These are phyloP conservation scores for Backusella mclennaniae DNA, from an alignment of 192 early-diverging fungal species.

Conservation along the genomic window DNA sequence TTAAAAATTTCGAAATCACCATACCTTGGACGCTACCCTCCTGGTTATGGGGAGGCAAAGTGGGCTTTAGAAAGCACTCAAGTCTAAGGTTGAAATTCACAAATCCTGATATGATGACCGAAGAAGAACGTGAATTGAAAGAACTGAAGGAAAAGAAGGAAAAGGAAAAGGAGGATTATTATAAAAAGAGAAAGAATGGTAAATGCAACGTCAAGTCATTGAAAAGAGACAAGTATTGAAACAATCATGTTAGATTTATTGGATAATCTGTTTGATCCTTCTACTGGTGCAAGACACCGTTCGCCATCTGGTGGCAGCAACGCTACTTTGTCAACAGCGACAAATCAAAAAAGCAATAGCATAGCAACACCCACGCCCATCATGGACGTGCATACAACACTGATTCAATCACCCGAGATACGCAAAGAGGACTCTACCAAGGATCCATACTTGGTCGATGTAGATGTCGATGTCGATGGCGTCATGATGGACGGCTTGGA, in stretches of 20 bases:
- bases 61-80: conserved; percentile 66
- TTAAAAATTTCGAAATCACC: conserved; percentile 57
- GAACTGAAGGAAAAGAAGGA: conserved; percentile 28
- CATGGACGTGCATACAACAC: neutral
- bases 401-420: neutral
- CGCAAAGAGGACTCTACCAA: conserved; percentile 10
- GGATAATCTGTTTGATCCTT: conserved; percentile 37
- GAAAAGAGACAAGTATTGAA: neutral
- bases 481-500: conserved; percentile 31
- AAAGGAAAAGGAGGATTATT: conserved; percentile 34
- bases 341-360: neutral
- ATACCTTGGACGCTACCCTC: conserved; percentile 54
- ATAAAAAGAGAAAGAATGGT: conserved; percentile 23
- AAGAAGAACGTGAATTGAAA: conserved; percentile 32
- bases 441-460: conserved; percentile 28
- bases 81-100: conserved; percentile 60
- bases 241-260: conserved; percentile 19
- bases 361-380: neutral
- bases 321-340: neutral
- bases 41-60: conserved; percentile 71
- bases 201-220: neutral
- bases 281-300: conserved; percentile 13
- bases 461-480: conserved; percentile 33
- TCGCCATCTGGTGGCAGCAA: neutral
- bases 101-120: conserved; percentile 38